Evolutionary conservation across 148 eudicot species (phyloP).

Genomic region (Spergularia bocconei): DNA sequence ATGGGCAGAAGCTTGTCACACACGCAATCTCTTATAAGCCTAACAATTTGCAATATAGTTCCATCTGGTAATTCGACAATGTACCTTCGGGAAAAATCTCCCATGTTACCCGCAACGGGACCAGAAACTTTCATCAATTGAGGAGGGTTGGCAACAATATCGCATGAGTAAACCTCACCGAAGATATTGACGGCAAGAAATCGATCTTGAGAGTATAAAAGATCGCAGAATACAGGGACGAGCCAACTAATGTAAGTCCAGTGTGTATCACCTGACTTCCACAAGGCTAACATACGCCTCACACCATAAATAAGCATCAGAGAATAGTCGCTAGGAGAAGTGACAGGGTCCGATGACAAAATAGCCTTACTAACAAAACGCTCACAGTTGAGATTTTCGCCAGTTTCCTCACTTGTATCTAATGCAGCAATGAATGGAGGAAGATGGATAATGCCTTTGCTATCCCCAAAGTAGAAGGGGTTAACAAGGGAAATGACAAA

Average conservation of each 20-base stretch:
- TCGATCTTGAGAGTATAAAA: constrained; percentile 6
- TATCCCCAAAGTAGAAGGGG: constrained; percentile 21
- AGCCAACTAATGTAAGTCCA: constrained; percentile 15
- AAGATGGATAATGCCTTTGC: constrained; percentile 14
- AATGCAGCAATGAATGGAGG: constrained; percentile 22
- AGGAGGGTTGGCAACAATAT: constrained; percentile 5
- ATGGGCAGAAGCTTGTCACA: not conserved
- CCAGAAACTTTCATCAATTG: not conserved
- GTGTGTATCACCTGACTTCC: constrained; percentile 22
- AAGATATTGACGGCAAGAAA: constrained; percentile 18
- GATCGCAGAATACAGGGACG: constrained; percentile 4
- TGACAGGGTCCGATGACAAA: constrained; percentile 14
- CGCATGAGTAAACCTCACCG: constrained; percentile 15
- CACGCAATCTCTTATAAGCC: not conserved
- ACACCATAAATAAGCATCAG: constrained; percentile 24
- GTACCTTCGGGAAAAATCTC: constrained; percentile 11
- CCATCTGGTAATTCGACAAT: constrained; percentile 20
- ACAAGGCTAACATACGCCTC: constrained; percentile 1
- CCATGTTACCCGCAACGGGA: not conserved
- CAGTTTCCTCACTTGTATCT: constrained; percentile 1
- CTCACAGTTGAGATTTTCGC: not conserved
- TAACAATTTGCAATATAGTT: constrained; percentile 14
- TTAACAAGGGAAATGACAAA: constrained; percentile 12
- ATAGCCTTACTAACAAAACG: constrained; percentile 18
- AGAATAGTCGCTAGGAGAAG: constrained; percentile 6